phyloP scores from a whole-genome alignment of 495 filamentous ascomycete species.

The Neurospora sp. region DNA sequence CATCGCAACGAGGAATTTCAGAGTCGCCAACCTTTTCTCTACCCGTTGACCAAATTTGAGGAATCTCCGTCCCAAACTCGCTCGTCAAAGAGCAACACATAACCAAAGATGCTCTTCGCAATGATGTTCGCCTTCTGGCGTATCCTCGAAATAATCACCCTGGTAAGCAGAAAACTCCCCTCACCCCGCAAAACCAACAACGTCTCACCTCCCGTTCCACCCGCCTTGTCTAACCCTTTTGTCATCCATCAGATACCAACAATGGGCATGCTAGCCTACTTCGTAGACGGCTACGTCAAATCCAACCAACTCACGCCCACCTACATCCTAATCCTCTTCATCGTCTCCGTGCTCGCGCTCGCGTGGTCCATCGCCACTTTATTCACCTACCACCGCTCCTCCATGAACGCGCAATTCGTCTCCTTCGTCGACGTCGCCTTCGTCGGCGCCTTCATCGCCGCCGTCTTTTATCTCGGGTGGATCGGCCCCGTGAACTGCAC shows the following conservation, averaged over 20 bases:
- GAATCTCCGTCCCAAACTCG: background rate
- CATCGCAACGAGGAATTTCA: background rate
- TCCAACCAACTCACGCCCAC: conserved; percentile 64
- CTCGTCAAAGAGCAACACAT: background rate
- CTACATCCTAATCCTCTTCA: conserved; percentile 84
- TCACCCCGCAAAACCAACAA: background rate
- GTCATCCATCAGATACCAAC: conserved; percentile 53
- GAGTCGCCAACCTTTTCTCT: background rate
- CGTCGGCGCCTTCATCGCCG: conserved; percentile 74
- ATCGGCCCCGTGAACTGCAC: conserved; percentile 60
- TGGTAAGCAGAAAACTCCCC: no score
- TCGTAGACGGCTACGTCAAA: conserved; percentile 64
- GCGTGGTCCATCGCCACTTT: conserved; percentile 77
- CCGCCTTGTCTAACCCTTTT: conserved; percentile 7
- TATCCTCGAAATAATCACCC: conserved; percentile 66
- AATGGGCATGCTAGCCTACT: conserved; percentile 81
- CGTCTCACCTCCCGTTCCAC: background rate
- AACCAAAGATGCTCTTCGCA: conserved; percentile 57
- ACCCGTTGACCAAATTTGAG: background rate
- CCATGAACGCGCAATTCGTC: conserved; percentile 65
- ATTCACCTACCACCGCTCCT: conserved; percentile 66
- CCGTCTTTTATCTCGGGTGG: conserved; percentile 63
- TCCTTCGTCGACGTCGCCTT: conserved; percentile 69
- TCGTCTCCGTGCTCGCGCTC: conserved; percentile 67
- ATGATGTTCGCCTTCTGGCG: conserved; percentile 81